phyloP scores from a whole-genome alignment of 164 flowering plant genomes.

The Buxus sempervirens region DNA sequence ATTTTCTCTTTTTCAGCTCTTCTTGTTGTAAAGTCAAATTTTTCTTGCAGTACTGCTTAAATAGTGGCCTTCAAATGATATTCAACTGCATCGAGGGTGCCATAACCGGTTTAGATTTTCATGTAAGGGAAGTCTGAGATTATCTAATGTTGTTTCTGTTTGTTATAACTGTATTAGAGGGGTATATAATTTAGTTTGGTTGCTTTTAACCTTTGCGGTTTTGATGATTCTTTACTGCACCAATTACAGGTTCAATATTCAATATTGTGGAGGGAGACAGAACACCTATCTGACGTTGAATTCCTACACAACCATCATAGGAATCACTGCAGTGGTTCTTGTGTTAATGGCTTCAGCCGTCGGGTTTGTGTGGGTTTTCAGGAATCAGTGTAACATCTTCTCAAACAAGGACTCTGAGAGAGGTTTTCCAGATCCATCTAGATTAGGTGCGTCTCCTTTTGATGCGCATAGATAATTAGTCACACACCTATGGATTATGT shows the following conservation, averaged over 20 bases:
- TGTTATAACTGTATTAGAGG: too few species aligned
- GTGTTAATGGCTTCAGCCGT: slow-evolving; percentile 27
- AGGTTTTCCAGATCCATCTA: slow-evolving; percentile 74
- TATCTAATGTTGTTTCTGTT: too few species aligned
- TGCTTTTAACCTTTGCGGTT: neutral
- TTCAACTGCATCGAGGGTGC: slow-evolving; percentile 4
- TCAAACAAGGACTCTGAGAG: slow-evolving; percentile 55
- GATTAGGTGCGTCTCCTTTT: slow-evolving; percentile 37
- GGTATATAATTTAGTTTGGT: neutral
- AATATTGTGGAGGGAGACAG: slow-evolving; percentile 19
- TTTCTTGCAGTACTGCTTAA: slow-evolving; percentile 7
- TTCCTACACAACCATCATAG: slow-evolving; percentile 35
- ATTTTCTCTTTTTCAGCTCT: slow-evolving; percentile 21
- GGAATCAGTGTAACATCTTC: slow-evolving; percentile 26
- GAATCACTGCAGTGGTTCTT: slow-evolving; percentile 44
- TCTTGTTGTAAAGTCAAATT: slow-evolving; percentile 17
- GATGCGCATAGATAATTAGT: neutral
- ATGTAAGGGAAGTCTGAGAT: too few species aligned
- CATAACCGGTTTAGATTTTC: slow-evolving; percentile 13
- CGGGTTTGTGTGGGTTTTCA: slow-evolving; percentile 37
- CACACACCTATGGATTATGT: neutral
- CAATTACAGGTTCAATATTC: slow-evolving; percentile 37
- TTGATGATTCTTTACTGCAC: neutral
- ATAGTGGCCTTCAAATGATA: slow-evolving; percentile 5
- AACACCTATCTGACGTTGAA: slow-evolving; percentile 31